Evolutionary conservation across 1,284 basidiomycete species (phyloP).

Genomic region (Rhizoctonia solani): DNA sequence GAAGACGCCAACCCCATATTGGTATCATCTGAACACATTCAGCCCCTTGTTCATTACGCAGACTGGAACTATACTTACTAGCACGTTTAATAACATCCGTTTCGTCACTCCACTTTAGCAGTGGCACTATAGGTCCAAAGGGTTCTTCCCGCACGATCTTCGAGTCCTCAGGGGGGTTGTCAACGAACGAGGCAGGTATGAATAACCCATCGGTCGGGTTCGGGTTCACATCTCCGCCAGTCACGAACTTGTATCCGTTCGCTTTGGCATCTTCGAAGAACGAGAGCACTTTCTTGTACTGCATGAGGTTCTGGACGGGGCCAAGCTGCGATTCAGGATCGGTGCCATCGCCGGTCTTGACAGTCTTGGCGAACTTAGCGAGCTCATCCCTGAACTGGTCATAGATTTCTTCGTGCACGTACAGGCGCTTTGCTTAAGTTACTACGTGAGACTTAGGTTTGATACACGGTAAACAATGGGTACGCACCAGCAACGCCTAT

Average conservation of each 20-base stretch:
- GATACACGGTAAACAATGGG: not conserved
- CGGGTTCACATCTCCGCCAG: too few species aligned
- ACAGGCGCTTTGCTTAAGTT: slow-evolving; percentile 45
- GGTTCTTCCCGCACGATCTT: slow-evolving; percentile 32
- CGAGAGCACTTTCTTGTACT: slow-evolving; percentile 16
- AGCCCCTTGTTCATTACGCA: not conserved
- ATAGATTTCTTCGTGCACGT: slow-evolving; percentile 53
- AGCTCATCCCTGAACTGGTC: slow-evolving; percentile 47
- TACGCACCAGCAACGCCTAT: slow-evolving; percentile 11
- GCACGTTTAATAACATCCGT: slow-evolving; percentile 29
- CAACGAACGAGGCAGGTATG: slow-evolving; percentile 14
- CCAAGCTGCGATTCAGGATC: slow-evolving; percentile 20
- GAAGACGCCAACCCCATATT: slow-evolving; percentile 6
- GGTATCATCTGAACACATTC: slow-evolving; percentile 2
- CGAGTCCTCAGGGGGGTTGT: slow-evolving; percentile 27
- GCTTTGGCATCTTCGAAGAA: slow-evolving; percentile 27
- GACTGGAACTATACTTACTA: slow-evolving; percentile 2
- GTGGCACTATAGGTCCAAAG: slow-evolving; percentile 28
- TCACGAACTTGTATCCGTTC: slow-evolving; percentile 31
- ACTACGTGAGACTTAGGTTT: not conserved
- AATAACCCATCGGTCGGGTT: slow-evolving; percentile 19
- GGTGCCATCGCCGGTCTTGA: slow-evolving; percentile 50
- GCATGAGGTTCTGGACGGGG: slow-evolving; percentile 18
- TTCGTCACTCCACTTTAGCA: slow-evolving; percentile 32
- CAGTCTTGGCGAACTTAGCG: slow-evolving; percentile 45